These are phyloP conservation scores for Tylopilus felleus DNA, from an alignment of 768 basidiomycete genomes.

Conservation along the genomic window DNA sequence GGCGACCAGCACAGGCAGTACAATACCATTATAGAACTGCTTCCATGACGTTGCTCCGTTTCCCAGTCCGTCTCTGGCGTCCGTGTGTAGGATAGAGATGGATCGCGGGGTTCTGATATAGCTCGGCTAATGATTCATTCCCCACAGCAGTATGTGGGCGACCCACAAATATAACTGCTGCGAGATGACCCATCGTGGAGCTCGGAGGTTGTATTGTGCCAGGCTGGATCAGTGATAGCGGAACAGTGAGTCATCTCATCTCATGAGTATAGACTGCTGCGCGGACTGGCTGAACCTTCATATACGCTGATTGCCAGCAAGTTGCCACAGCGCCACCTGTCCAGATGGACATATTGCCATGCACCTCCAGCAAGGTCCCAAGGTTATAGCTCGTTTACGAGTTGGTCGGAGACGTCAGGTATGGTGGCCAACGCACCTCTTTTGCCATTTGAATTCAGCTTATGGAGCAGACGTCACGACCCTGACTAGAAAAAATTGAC, in stretches of 20 bases:
- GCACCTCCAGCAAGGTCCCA: slow-evolving; percentile 20
- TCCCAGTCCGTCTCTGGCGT: slow-evolving; percentile 10
- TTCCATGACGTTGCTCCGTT: slow-evolving; percentile 27
- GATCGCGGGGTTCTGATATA: slow-evolving; percentile 14
- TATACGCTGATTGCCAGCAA: slow-evolving; percentile 18
- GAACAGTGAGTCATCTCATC: slow-evolving; percentile 18
- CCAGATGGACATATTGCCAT: slow-evolving; percentile 13
- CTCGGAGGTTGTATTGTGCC: slow-evolving; percentile 10
- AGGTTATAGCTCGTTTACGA: slow-evolving; percentile 16
- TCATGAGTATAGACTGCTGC: slow-evolving; percentile 8
- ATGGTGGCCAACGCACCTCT: slow-evolving; percentile 12
- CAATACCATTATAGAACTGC: slow-evolving; percentile 25
- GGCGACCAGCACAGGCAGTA: slow-evolving; percentile 24
- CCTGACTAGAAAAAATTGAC: slow-evolving; percentile 1
- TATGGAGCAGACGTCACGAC: not conserved
- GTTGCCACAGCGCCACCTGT: slow-evolving; percentile 20
- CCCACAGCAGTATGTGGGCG: slow-evolving; percentile 17
- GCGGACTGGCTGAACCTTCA: slow-evolving; percentile 11
- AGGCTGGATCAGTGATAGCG: slow-evolving; percentile 11
- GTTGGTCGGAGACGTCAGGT: slow-evolving; percentile 9
- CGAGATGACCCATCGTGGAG: slow-evolving; percentile 19
- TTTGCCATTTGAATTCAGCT: slow-evolving; percentile 14
- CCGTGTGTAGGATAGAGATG: slow-evolving; percentile 18
- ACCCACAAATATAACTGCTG: slow-evolving; percentile 10
- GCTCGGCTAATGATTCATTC: slow-evolving; percentile 5